A percentile compares a stretch with the other conserved stretches of the same genome.
Conservation (phyloP, 2,329 filamentous ascomycete genomes). For the Calonectria pseudoturangicola region DNA sequence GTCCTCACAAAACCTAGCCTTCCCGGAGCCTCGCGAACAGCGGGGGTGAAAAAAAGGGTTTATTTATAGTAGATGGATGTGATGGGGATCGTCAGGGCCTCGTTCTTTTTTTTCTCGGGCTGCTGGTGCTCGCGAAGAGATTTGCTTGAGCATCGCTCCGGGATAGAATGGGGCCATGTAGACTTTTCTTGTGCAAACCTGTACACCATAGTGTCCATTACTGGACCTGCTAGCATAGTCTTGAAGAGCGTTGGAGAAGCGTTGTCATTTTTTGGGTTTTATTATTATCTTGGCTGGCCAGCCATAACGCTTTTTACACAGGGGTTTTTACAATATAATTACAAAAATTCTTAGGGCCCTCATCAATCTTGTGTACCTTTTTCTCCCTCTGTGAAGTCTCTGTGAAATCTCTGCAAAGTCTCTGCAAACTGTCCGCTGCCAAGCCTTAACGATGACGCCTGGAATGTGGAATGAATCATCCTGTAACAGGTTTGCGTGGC, state of each 20-base stretch:
- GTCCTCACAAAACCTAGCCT: slow-evolving; percentile 58
- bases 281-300: slow-evolving; percentile 34
- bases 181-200: slow-evolving; percentile 21
- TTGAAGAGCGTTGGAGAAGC: slow-evolving; percentile 40
- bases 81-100: background rate
- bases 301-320: slow-evolving; percentile 23
- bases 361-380: background rate
- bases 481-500: background rate
- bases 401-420: background rate
- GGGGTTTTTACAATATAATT: slow-evolving; percentile 2
- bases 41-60: slow-evolving; percentile 39
- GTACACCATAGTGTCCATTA: slow-evolving; percentile 36
- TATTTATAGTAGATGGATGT: slow-evolving; percentile 29
- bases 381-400: background rate
- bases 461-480: background rate
- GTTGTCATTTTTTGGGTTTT: slow-evolving; percentile 37
- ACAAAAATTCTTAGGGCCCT: background rate
- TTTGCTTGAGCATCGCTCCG: slow-evolving; percentile 52
- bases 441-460: background rate
- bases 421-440: background rate
- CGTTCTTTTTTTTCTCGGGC: background rate
- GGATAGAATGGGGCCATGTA: slow-evolving; percentile 1
- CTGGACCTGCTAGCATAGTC: slow-evolving; percentile 50
- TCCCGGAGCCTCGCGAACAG: slow-evolving; percentile 35
- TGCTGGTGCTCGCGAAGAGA: slow-evolving; percentile 52